phyloP scores from a whole-genome alignment of 1,284 basidiomycete genomes.

The Rhizopogon hawkerae region DNA sequence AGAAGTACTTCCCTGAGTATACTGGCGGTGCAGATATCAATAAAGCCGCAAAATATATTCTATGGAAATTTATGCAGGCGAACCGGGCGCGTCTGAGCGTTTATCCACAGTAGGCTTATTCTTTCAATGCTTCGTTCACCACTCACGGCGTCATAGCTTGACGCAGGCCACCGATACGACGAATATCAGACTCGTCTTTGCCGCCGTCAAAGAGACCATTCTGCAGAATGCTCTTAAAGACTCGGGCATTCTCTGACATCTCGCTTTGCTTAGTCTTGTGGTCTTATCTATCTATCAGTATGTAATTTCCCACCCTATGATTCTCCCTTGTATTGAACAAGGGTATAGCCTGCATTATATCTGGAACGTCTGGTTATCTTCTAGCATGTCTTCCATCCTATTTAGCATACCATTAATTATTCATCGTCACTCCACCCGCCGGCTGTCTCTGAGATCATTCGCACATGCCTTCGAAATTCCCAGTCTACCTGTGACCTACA shows the following conservation, averaged over 20 bases:
- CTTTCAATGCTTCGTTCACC: background rate
- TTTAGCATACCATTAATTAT: constrained; percentile 25
- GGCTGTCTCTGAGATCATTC: background rate
- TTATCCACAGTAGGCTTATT: constrained; percentile 76
- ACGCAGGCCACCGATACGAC: constrained; percentile 77
- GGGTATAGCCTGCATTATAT: constrained; percentile 23
- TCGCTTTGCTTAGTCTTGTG: constrained; percentile 3
- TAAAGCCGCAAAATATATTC: constrained; percentile 96
- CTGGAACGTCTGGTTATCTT: constrained; percentile 23
- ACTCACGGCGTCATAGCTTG: constrained; percentile 36
- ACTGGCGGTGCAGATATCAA: constrained; percentile 91
- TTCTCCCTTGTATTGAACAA: constrained; percentile 1
- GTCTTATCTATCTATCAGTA: constrained; percentile 22
- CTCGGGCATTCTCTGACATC: constrained; percentile 57
- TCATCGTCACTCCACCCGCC: constrained; percentile 4
- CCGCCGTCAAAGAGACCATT: constrained; percentile 97
- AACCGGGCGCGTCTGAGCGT: constrained; percentile 84
- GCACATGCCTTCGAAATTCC: background rate
- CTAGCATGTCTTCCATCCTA: constrained; percentile 18
- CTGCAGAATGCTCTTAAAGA: constrained; percentile 82
- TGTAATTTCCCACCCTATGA: background rate
- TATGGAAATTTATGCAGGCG: constrained; percentile 95
- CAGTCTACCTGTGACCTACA: background rate
- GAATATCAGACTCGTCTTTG: constrained; percentile 87
- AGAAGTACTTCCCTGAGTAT: constrained; percentile 91